Base-by-base conservation (phyloP, 768 basidiomycete species). In the Solioccasus polychromus region DNA sequence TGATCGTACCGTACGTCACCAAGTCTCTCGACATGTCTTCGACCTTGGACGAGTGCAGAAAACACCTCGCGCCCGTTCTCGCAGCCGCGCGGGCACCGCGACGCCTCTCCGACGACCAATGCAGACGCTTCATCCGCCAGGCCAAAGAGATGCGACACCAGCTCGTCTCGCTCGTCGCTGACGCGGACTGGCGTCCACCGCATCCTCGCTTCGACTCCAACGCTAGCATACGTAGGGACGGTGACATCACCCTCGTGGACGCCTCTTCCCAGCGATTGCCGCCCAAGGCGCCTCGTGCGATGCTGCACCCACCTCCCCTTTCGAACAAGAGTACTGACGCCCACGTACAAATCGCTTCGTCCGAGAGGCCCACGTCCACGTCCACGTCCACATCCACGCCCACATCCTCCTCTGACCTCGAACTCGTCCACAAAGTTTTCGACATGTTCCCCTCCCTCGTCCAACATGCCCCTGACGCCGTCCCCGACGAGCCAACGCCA, bases 41-140 rank as follows among this genome's bases (percentile, higher is more conserved):
- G n/a, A n/a, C n/a, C n/a, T n/a, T 65, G 11, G 62, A 67, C 41
- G 58, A 50, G 23, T 67, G 65, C 53, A 58, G 50, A 39, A 43
- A 53, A 20, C 51, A 17, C 9, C 60, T 65, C 42, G 37, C 39
- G 15, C 63, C 63, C 23, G 56, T 60, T 29, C 42, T n/a, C n/a
- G 48, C 58, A 32, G 42, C 49, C 8, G 51, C 48, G 9, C 50
- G 44, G 26, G 45, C 49, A 45, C 44, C 39, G 34, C 38, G n/a
- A 24, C 44, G 66, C 42, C 59, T 64, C 34, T 58, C 63, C 20
- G 64, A 67, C 23, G 55, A 62, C 47, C 48, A 31, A 19, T 64
- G 63, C 50, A 41, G 10, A 28, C 10, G 15, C 14, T 50, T 64
- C 9, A 28, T 67, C 17, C 44, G 43, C 31, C 41, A 54, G 35